These are phyloP conservation scores for Ceratocystis albifundus DNA, from an alignment of 2,329 filamentous ascomycete species.

Conservation along the genomic window DNA sequence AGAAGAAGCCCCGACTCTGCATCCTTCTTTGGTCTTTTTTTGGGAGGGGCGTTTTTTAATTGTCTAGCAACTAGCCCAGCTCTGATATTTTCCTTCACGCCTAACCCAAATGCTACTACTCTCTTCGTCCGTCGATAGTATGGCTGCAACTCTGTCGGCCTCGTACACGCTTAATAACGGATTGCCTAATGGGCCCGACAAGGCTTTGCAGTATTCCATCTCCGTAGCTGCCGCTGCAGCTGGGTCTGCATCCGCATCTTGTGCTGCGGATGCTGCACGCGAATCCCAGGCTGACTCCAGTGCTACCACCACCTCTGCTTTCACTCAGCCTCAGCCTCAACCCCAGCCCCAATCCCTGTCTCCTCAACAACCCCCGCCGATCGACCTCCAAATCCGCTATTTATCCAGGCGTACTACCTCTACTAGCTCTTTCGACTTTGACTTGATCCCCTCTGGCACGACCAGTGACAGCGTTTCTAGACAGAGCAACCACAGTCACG, in stretches of 20 bases:
- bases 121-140: neutral
- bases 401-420: neutral
- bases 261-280: neutral
- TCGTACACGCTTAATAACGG: neutral
- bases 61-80: neutral
- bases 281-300: neutral
- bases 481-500: neutral
- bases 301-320: neutral
- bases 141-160: constrained; percentile 2
- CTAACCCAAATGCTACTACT: neutral
- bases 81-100: neutral
- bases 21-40: neutral
- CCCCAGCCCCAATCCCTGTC: constrained; percentile 8
- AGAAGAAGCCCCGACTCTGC: neutral
- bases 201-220: neutral
- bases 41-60: no score
- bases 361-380: neutral
- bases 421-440: neutral
- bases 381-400: neutral
- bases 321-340: constrained; percentile 4
- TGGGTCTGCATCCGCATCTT: neutral
- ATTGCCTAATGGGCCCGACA: neutral
- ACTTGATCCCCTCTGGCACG: neutral
- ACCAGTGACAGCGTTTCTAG: neutral
- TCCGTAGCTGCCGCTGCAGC: neutral